Evolutionary conservation across 2,329 filamentous ascomycete genomes (phyloP), one percentile per base, ranked within the genome.

Genomic region (Dryadomyces quercus-mongolicae): DNA sequence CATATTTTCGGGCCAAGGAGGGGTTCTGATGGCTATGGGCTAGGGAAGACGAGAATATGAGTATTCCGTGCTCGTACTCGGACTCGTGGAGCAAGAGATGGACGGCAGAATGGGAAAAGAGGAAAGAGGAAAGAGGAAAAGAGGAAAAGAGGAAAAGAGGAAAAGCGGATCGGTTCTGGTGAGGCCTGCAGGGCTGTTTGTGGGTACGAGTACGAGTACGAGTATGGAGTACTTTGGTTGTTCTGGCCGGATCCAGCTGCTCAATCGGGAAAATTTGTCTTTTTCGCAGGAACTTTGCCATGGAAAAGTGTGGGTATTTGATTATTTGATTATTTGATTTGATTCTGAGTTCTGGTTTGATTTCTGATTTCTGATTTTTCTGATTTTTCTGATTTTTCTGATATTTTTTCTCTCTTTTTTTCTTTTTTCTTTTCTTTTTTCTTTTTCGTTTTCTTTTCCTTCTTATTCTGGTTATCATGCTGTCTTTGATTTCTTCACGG

Each of bases 1-100:
- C 69, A 57, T 87, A 86, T 69, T 91, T 84, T 67, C 72, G 74
- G 59, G 70, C 70, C 44, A 82, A 80, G 65, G 69, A 44, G 70
- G 53, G 74, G 77, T 13, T 82, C 84, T 61, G 82, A 44, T 18
- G 31, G 25, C 45, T 25, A 47, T 44, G 18, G 12, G 20, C 42
- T 16, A 20, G 5, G 9, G 4, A 44, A 4, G 4, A 31, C 25
- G 25, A 31, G 25, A 31, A 31, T 8, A n/a, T n/a, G n/a, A n/a
- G n/a, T n/a, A n/a, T n/a, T n/a, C n/a, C n/a, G n/a, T n/a, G n/a
- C n/a, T n/a, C n/a, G n/a, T n/a, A n/a, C n/a, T n/a, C n/a, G n/a
- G n/a, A n/a, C n/a, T n/a, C n/a, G n/a, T n/a, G n/a, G n/a, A n/a
- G n/a, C n/a, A n/a, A n/a, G n/a, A n/a, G n/a, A n/a, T 31, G 25